Evolutionary conservation across 2,329 filamentous ascomycete species (phyloP).

Genomic region (Diaporthe citriasiana): DNA sequence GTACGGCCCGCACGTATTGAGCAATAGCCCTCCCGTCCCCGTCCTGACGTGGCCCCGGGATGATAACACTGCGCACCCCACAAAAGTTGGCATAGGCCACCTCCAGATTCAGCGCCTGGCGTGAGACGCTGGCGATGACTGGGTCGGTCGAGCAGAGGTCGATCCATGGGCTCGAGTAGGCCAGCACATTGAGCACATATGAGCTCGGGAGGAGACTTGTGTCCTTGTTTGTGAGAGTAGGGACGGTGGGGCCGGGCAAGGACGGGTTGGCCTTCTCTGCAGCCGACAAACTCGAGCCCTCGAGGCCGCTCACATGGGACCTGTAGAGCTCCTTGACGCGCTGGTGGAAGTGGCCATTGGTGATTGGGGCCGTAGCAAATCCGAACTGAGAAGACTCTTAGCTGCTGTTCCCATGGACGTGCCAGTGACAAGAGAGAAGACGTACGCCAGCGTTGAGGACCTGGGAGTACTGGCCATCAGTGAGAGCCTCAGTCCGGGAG

Average conservation of each 20-base stretch:
- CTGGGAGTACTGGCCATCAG: conserved; percentile 74
- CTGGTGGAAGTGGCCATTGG: conserved; percentile 78
- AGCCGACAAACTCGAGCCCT: conserved; percentile 50
- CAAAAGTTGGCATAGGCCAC: conserved; percentile 97
- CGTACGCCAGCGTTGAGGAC: conserved; percentile 79
- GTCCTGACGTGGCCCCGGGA: conserved; percentile 79
- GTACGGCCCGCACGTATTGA: conserved; percentile 87
- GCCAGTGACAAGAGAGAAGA: conserved; percentile 43
- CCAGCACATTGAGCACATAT: conserved; percentile 80
- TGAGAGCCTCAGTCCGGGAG: conserved; percentile 70
- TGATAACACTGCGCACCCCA: conserved; percentile 84
- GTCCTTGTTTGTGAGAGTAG: conserved; percentile 83
- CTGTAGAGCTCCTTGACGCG: conserved; percentile 75
- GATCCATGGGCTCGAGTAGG: conserved; percentile 91
- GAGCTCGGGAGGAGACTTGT: conserved; percentile 79
- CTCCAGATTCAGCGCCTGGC: conserved; percentile 91
- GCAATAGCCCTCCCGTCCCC: conserved; percentile 67
- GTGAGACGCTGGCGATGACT: conserved; percentile 85
- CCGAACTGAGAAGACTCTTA: conserved; percentile 71
- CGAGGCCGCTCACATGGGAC: conserved; percentile 64
- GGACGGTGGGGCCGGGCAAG: conserved; percentile 70
- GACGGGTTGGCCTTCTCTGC: conserved; percentile 60
- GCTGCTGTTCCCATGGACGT: conserved; percentile 25
- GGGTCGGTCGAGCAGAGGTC: conserved; percentile 88
- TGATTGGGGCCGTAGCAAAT: conserved; percentile 84